Evolutionary conservation across 208 protist species (phyloP).

Genomic region (Trypanosoma boissoni): DNA sequence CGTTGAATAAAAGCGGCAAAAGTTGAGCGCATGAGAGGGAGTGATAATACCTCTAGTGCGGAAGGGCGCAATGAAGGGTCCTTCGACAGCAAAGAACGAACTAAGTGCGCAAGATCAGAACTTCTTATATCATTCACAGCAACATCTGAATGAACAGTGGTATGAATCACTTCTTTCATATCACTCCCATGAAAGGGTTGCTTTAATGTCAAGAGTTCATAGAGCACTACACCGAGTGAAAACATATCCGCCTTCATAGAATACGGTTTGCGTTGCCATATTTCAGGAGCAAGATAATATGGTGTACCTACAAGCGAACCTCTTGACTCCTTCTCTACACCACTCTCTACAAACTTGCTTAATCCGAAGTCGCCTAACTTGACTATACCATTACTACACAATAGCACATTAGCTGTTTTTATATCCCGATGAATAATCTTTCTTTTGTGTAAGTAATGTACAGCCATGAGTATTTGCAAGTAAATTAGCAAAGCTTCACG

Average conservation of each 20-base stretch:
- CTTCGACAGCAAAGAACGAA: constrained; percentile 43
- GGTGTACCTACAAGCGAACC: constrained; percentile 85
- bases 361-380: constrained; percentile 90
- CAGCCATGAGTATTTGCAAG: constrained; percentile 69
- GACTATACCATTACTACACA: constrained; percentile 71
- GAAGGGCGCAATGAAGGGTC: constrained; percentile 54
- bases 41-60: constrained; percentile 2
- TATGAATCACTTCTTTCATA: constrained; percentile 74
- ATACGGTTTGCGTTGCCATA: constrained; percentile 91
- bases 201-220: constrained; percentile 84
- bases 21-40: background rate
- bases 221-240: constrained; percentile 83
- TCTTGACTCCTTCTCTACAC: constrained; percentile 50
- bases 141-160: constrained; percentile 50
- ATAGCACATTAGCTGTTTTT: constrained; percentile 84
- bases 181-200: constrained; percentile 73
- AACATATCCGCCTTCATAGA: constrained; percentile 93
- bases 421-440: constrained; percentile 88
- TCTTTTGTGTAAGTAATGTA: constrained; percentile 81
- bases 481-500: constrained; percentile 55
- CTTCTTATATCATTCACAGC: constrained; percentile 48
- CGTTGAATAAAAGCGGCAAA: background rate
- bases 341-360: constrained; percentile 54
- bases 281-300: constrained; percentile 92
- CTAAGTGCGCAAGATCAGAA: constrained; percentile 61